Percentiles rank a stretch among this genome's conserved stretches.
Conservation (phyloP, 139 green algal genomes). For the Chlorella sorokiniana region DNA sequence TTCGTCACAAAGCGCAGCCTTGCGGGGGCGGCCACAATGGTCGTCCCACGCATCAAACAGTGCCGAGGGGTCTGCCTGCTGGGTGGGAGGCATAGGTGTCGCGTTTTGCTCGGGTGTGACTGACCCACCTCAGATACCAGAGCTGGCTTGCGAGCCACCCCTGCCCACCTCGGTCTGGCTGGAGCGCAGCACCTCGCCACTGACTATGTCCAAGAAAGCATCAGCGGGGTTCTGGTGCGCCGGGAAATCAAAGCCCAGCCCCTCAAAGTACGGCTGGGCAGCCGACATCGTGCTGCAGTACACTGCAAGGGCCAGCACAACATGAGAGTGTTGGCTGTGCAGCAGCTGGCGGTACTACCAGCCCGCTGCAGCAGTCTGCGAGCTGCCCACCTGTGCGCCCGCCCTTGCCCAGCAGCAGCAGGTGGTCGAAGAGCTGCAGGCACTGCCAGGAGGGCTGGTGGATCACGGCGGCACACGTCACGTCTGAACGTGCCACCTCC, state of each 20-base stretch:
- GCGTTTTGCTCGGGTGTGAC: too few species aligned
- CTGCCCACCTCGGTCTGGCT: slow-evolving; percentile 3
- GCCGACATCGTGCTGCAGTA: neutral
- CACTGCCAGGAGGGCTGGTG: slow-evolving; percentile 68
- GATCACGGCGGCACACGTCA: slow-evolving; percentile 73
- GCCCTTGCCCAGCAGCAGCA: slow-evolving; percentile 76
- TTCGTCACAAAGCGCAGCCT: too few species aligned
- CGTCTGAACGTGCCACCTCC: slow-evolving; percentile 45
- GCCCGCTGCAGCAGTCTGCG: neutral
- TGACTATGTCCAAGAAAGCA: slow-evolving; percentile 75
- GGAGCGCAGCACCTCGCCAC: slow-evolving; percentile 32
- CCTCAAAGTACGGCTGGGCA: slow-evolving; percentile 55
- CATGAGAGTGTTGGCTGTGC: too few species aligned
- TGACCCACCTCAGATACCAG: neutral
- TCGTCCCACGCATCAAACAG: slow-evolving; percentile 30
- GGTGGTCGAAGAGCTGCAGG: slow-evolving; percentile 78
- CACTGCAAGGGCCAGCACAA: neutral
- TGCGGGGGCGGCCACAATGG: slow-evolving; percentile 2
- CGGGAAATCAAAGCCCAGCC: slow-evolving; percentile 54
- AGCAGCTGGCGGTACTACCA: too few species aligned
- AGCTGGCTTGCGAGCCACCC: neutral
- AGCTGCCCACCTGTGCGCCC: slow-evolving; percentile 48
- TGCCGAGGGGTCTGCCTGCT: neutral
- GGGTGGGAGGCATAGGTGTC: too few species aligned
- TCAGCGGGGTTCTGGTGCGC: slow-evolving; percentile 71